Percentiles rank a stretch among this genome's conserved stretches.
Evolutionary conservation across 2,329 filamentous ascomycete species (phyloP).

Genomic region (Emydomyces testavorans): DNA sequence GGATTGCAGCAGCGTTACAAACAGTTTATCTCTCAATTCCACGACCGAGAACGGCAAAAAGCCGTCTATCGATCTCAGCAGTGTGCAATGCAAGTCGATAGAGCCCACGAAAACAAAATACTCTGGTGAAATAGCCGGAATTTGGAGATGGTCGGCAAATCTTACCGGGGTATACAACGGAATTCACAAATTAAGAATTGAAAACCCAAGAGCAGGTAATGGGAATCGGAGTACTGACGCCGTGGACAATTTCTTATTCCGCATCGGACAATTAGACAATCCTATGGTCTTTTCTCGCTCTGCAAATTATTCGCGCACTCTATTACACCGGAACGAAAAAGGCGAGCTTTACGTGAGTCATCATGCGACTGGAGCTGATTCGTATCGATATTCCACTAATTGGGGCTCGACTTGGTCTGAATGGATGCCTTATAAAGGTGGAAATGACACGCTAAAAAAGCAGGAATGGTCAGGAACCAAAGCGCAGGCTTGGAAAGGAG

Average conservation of each 20-base stretch:
- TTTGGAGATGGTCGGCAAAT: slow-evolving; percentile 44
- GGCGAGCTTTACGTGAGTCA: slow-evolving; percentile 44
- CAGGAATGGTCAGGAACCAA: slow-evolving; percentile 49
- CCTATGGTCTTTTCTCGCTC: slow-evolving; percentile 44
- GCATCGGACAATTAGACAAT: slow-evolving; percentile 43
- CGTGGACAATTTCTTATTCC: slow-evolving; percentile 51
- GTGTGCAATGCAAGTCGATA: slow-evolving; percentile 37
- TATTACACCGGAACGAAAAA: slow-evolving; percentile 35
- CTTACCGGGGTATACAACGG: slow-evolving; percentile 49
- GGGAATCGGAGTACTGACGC: slow-evolving; percentile 33
- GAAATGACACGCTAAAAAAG: slow-evolving; percentile 38
- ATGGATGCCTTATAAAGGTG: slow-evolving; percentile 47
- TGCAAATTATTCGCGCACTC: slow-evolving; percentile 43
- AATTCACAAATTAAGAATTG: slow-evolving; percentile 47
- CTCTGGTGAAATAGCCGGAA: slow-evolving; percentile 44
- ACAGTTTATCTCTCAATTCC: slow-evolving; percentile 43
- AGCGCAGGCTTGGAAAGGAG: slow-evolving; percentile 48
- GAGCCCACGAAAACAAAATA: slow-evolving; percentile 27
- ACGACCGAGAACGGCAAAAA: slow-evolving; percentile 38
- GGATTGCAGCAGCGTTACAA: slow-evolving; percentile 46
- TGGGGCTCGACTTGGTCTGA: slow-evolving; percentile 50
- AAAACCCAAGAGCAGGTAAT: slow-evolving; percentile 40
- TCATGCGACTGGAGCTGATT: slow-evolving; percentile 49
- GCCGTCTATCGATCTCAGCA: slow-evolving; percentile 36
- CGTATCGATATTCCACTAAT: slow-evolving; percentile 51